A percentile compares a stretch with the other conserved stretches of the same genome.
These are phyloP conservation scores for Saccharomycopsis fibuligera DNA, from an alignment of 805 yeast genomes.

Conservation along the genomic window DNA sequence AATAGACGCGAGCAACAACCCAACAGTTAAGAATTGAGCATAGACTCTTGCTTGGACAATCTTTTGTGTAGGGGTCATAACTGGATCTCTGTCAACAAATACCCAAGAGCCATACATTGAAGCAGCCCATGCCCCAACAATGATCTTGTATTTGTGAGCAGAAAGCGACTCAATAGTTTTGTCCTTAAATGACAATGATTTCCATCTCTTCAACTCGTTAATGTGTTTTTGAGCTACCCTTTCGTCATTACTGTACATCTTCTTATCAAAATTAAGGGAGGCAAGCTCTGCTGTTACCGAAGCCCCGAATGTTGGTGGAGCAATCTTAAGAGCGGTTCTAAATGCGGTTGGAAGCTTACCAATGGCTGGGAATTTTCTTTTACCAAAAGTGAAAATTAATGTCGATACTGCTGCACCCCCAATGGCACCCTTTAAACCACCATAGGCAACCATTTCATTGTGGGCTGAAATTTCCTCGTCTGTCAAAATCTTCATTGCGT, in stretches of 20 bases:
- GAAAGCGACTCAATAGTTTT: slow-evolving; percentile 43
- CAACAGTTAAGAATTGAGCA: slow-evolving; percentile 78
- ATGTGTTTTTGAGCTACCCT: slow-evolving; percentile 33
- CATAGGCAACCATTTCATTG: slow-evolving; percentile 47
- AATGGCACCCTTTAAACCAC: slow-evolving; percentile 55
- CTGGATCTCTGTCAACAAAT: slow-evolving; percentile 62
- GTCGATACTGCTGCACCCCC: slow-evolving; percentile 53
- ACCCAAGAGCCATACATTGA: slow-evolving; percentile 78
- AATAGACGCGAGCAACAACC: slow-evolving; percentile 61
- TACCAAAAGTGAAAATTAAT: slow-evolving; percentile 47
- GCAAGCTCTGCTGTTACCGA: slow-evolving; percentile 68
- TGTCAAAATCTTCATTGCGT: slow-evolving; percentile 65
- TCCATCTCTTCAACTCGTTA: slow-evolving; percentile 48
- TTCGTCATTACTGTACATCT: slow-evolving; percentile 45
- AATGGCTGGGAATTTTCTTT: slow-evolving; percentile 40
- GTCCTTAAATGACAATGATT: slow-evolving; percentile 40
- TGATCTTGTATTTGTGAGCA: slow-evolving; percentile 57
- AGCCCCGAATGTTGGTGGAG: slow-evolving; percentile 58
- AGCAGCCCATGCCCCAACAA: slow-evolving; percentile 73
- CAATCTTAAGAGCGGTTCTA: slow-evolving; percentile 57
- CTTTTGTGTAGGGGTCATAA: slow-evolving; percentile 72
- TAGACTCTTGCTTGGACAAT: slow-evolving; percentile 87
- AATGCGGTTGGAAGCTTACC: slow-evolving; percentile 46
- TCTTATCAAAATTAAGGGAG: slow-evolving; percentile 58
- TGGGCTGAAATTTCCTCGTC: slow-evolving; percentile 65